Percentiles rank a stretch among this genome's conserved stretches.
Conservation (phyloP, 2,329 filamentous ascomycete genomes). For the Cladophialophora bantiana region DNA sequence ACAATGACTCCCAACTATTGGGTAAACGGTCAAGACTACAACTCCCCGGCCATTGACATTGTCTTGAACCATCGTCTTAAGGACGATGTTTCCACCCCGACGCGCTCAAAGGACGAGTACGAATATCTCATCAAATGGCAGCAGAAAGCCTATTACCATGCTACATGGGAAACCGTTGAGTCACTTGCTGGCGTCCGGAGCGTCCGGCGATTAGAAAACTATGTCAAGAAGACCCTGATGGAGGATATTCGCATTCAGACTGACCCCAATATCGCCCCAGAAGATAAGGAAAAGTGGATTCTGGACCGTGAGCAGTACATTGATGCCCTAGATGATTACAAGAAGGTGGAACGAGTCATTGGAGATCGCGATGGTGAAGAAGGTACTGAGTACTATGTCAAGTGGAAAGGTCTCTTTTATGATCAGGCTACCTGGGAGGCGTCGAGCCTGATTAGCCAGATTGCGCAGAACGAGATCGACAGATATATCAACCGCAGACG, state of each 20-base stretch:
- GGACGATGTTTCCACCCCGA: slow-evolving; percentile 62
- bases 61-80: slow-evolving; percentile 85
- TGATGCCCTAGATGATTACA: slow-evolving; percentile 87
- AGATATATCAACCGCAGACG: slow-evolving; percentile 84
- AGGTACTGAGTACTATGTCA: slow-evolving; percentile 87
- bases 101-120: slow-evolving; percentile 72
- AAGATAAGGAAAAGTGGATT: slow-evolving; percentile 91
- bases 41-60: slow-evolving; percentile 84
- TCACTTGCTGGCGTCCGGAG: slow-evolving; percentile 79
- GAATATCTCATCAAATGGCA: slow-evolving; percentile 97
- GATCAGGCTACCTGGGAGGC: slow-evolving; percentile 95
- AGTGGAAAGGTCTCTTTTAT: slow-evolving; percentile 95
- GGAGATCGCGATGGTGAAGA: slow-evolving; percentile 80
- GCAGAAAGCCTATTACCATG: slow-evolving; percentile 90
- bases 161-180: slow-evolving; percentile 88
- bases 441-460: slow-evolving; percentile 74
- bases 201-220: slow-evolving; percentile 90
- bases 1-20: slow-evolving; percentile 73
- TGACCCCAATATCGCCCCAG: slow-evolving; percentile 76
- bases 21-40: slow-evolving; percentile 73
- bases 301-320: slow-evolving; percentile 92
- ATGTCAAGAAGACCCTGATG: slow-evolving; percentile 82
- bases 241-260: slow-evolving; percentile 79
- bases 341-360: slow-evolving; percentile 91
- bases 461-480: slow-evolving; percentile 89